These are phyloP conservation scores for Tranzscheliella williamsii DNA, from an alignment of 1,284 basidiomycete species.

Conservation along the genomic window DNA sequence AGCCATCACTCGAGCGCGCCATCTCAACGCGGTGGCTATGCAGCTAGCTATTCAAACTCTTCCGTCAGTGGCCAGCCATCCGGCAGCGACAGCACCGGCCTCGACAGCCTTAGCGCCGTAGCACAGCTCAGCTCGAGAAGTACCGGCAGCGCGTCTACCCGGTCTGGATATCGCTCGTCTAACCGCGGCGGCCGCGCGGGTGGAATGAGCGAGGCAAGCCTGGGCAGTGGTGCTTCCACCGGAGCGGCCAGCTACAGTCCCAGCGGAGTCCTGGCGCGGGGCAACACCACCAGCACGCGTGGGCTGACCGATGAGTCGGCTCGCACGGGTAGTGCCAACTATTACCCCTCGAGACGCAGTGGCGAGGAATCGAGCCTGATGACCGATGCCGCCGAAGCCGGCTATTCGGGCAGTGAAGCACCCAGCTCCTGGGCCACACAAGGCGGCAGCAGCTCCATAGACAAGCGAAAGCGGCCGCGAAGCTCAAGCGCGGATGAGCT, in stretches of 20 bases:
- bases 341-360: no score
- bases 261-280: constrained; percentile 21
- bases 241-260: constrained; percentile 48
- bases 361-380: no score
- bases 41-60: constrained; percentile 29
- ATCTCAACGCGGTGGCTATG: constrained; percentile 25
- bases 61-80: constrained; percentile 18
- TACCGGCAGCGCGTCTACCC: constrained; percentile 14
- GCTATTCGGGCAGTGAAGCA: constrained; percentile 7
- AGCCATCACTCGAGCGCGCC: constrained; percentile 17
- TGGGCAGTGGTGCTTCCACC: constrained; percentile 26
- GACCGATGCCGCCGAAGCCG: constrained; percentile 6
- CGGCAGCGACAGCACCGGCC: constrained; percentile 16
- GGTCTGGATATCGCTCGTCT: constrained; percentile 18
- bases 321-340: constrained; percentile 2
- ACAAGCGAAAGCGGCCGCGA: constrained; percentile 13
- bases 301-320: constrained; percentile 3
- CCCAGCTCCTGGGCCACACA: constrained; percentile 32
- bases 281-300: constrained; percentile 35
- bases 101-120: constrained; percentile 34
- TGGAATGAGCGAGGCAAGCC: constrained; percentile 19
- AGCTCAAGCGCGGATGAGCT: constrained; percentile 12
- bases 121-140: constrained; percentile 25
- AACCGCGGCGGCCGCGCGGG: constrained; percentile 14
- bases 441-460: constrained; percentile 12